Conservation (phyloP, 164 flowering plant species). For the Santalum album region DNA sequence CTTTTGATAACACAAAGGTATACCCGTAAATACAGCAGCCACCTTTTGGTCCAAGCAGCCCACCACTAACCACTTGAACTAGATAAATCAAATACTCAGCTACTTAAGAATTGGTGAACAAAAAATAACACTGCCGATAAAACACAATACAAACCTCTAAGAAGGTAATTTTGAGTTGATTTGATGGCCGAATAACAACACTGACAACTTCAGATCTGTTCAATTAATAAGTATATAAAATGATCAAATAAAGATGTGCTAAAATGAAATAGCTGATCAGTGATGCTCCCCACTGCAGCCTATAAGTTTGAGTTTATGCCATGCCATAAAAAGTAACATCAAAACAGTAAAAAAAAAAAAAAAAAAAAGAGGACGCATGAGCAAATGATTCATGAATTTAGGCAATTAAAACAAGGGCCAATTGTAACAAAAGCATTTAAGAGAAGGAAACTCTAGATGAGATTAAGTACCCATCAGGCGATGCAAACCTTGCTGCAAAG, state of each 20-base stretch:
- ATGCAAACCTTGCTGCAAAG: constrained; percentile 88
- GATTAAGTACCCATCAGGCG: constrained; percentile 74
- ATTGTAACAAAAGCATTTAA: background rate
- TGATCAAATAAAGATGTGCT: background rate
- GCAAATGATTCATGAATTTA: background rate
- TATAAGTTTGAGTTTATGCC: background rate
- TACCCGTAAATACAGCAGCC: too few species aligned
- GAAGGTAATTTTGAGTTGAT: constrained; percentile 92
- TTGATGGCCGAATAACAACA: constrained; percentile 76
- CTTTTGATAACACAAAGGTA: too few species aligned
- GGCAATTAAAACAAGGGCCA: background rate
- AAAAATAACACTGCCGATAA: too few species aligned
- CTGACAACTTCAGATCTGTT: constrained; percentile 77
- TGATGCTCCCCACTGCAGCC: too few species aligned
- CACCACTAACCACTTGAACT: too few species aligned
- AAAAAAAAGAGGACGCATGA: background rate
- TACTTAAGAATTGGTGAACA: too few species aligned
- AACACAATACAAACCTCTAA: constrained; percentile 55
- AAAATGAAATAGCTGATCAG: background rate
- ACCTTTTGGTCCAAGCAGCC: too few species aligned
- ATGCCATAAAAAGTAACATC: background rate
- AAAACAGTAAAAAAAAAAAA: background rate
- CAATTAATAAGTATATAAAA: constrained; percentile 2
- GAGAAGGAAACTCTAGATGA: background rate
- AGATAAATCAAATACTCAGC: too few species aligned